A percentile compares a stretch with the other conserved stretches of the same genome.
Evolutionary conservation across 148 eudicot genomes (phyloP).

Genomic region (Bassia scoparia): DNA sequence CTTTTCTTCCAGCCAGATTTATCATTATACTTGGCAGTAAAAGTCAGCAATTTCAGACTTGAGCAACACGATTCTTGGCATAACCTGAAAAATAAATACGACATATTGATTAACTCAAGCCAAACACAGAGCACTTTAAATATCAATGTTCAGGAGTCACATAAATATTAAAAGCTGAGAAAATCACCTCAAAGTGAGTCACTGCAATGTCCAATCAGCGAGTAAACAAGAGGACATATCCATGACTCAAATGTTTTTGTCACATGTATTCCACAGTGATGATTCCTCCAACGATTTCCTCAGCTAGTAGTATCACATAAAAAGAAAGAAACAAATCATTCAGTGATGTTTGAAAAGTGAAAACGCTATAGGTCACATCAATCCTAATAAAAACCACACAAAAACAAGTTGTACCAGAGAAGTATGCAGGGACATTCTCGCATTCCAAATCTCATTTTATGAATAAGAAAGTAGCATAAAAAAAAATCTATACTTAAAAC

Average conservation of each 20-base stretch:
- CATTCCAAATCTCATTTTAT: neutral
- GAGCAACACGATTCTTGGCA: slow-evolving; percentile 85
- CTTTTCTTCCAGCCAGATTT: slow-evolving; percentile 69
- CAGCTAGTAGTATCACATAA: slow-evolving; percentile 44
- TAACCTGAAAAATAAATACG: slow-evolving; percentile 48
- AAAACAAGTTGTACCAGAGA: neutral
- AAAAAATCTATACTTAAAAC: neutral
- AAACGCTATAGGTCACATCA: no score
- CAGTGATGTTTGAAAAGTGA: no score
- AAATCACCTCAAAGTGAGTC: slow-evolving; percentile 70
- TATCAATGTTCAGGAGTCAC: neutral
- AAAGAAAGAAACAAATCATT: no score
- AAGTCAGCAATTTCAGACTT: slow-evolving; percentile 94
- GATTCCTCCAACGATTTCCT: slow-evolving; percentile 69
- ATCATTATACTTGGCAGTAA: slow-evolving; percentile 66
- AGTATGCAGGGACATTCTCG: neutral
- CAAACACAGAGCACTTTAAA: slow-evolving; percentile 7
- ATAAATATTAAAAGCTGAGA: neutral
- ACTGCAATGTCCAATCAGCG: slow-evolving; percentile 72
- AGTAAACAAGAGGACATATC: slow-evolving; percentile 87
- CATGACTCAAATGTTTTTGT: slow-evolving; percentile 75
- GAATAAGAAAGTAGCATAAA: neutral
- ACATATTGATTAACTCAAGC: neutral
- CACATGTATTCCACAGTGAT: slow-evolving; percentile 60
- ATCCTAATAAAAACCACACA: no score